Evolutionary conservation across 192 early-diverging fungal genomes (phyloP), one percentile per base, ranked within the genome.

Genomic region (Mycoemilia scoparia): DNA sequence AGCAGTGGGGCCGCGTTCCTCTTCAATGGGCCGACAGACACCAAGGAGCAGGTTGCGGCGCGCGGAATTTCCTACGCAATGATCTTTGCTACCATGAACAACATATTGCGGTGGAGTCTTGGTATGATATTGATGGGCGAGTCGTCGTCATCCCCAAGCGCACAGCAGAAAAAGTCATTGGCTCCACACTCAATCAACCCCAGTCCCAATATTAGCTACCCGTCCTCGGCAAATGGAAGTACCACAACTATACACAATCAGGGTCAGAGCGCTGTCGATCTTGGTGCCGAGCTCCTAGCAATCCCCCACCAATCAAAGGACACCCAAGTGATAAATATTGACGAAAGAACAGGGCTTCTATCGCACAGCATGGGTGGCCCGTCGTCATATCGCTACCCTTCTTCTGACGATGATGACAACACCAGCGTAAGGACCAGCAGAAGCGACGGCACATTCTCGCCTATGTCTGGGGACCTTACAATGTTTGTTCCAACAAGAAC

Each of bases 51-150:
- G 41, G 62, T 55, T 25, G 49, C 54, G 3, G 49, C 38, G 29
- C 72, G 79, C 34, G 76, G 76, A 9, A 69, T 82, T 18, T 77
- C 79, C 1, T 86, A 82, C 36, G 77, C 77, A 14, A 60, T 86
- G 22, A 79, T 86, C 26, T 81, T 73, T 49, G 76, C 73, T 28
- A 71, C 79, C 31, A 74, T 86, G 34, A 71, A 73, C 43, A 82
- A 85, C 41, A 65, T 85, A 11, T 29, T 79, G 32, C 69, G 77
- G 16, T 85, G 79, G 79, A 79, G 76, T 15, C 73, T 78, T 39
- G 79, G 82, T 38, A 77, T 73, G 24, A 56, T 60, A 5, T 42
- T 78, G 12, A 51, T 82, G 39, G 63, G 67, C 31, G n/a, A n/a
- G n/a, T n/a, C n/a, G n/a, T n/a, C n/a, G n/a, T n/a, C n/a, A 3